Evolutionary conservation across 1,139 yeast species (phyloP).

Genomic region (Pichiaceae sp.): DNA sequence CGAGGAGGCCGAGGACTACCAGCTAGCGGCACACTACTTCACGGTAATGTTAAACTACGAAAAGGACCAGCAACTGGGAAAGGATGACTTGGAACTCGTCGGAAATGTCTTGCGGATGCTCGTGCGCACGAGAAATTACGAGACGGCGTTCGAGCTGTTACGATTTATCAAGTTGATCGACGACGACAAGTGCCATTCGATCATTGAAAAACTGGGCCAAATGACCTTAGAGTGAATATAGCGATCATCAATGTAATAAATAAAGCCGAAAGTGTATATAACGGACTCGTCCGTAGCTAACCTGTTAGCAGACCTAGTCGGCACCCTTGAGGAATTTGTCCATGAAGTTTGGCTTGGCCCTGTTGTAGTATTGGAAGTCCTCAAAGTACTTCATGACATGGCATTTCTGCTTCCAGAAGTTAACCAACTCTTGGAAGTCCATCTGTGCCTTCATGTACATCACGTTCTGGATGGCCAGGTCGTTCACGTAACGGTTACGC

Average conservation of each 20-base stretch:
- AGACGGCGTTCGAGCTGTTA: constrained; percentile 38
- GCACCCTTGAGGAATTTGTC: constrained; percentile 66
- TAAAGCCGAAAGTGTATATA: no score
- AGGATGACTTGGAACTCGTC: constrained; percentile 29
- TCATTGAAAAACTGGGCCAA: constrained; percentile 12
- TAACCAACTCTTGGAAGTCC: constrained; percentile 84
- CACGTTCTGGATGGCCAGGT: constrained; percentile 57
- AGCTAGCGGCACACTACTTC: constrained; percentile 35
- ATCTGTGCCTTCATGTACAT: constrained; percentile 77
- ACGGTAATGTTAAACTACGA: constrained; percentile 38
- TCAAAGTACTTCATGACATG: constrained; percentile 80
- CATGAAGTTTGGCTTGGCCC: constrained; percentile 48
- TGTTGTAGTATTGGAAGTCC: constrained; percentile 47
- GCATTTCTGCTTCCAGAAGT: constrained; percentile 88
- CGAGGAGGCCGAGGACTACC: constrained; percentile 30
- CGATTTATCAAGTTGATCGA: constrained; percentile 39
- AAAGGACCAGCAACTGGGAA: constrained; percentile 6
- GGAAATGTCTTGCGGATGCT: constrained; percentile 31
- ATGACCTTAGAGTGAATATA: neutral
- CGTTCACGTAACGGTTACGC: constrained; percentile 68
- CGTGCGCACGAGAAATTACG: constrained; percentile 37
- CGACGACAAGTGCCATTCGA: constrained; percentile 17
- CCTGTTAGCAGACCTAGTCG: constrained; percentile 6
- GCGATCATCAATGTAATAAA: neutral
- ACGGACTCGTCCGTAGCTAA: no score